Conservation (phyloP, 2,329 filamentous ascomycete genomes). For the Colletotrichum liriopes region DNA sequence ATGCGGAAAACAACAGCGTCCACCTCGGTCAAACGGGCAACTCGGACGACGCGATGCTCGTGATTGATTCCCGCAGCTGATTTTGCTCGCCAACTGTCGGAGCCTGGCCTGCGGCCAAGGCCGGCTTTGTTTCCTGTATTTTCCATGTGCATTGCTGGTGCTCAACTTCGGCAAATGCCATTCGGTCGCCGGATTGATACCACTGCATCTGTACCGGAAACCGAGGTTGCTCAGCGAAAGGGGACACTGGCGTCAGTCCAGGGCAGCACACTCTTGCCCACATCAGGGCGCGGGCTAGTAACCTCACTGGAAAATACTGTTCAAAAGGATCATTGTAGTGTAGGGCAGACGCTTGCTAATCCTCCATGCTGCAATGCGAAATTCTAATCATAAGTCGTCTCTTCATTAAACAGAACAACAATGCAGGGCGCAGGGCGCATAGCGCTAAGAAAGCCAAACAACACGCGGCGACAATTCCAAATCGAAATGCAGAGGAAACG, state of each 20-base stretch:
- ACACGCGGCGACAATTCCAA: too few relatives aligned
- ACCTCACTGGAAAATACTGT: not conserved
- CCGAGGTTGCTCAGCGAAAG: not conserved
- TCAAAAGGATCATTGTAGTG: not conserved
- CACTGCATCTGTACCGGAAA: too few relatives aligned
- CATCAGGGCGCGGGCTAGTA: not conserved
- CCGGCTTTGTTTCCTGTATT: too few relatives aligned
- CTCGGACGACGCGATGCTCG: not conserved
- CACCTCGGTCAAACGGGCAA: not conserved
- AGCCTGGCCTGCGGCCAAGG: not conserved
- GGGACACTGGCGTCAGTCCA: not conserved
- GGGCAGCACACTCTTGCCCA: not conserved
- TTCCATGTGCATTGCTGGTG: not conserved
- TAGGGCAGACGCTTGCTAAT: not conserved
- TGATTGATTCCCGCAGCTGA: not conserved
- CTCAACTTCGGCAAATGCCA: not conserved
- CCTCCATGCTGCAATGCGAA: not conserved
- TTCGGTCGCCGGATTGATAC: too few relatives aligned
- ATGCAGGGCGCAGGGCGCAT: rapidly evolving
- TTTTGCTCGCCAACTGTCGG: not conserved
- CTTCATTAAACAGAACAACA: not conserved
- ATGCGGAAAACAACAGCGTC: not conserved
- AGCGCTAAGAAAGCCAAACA: not conserved
- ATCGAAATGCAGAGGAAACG: not conserved
- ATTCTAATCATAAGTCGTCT: too few relatives aligned